Percentiles rank a stretch among this genome's conserved stretches.
These are phyloP conservation scores for Phaeosphaeria sp. DNA, from an alignment of 2,329 filamentous ascomycete species.

Conservation along the genomic window DNA sequence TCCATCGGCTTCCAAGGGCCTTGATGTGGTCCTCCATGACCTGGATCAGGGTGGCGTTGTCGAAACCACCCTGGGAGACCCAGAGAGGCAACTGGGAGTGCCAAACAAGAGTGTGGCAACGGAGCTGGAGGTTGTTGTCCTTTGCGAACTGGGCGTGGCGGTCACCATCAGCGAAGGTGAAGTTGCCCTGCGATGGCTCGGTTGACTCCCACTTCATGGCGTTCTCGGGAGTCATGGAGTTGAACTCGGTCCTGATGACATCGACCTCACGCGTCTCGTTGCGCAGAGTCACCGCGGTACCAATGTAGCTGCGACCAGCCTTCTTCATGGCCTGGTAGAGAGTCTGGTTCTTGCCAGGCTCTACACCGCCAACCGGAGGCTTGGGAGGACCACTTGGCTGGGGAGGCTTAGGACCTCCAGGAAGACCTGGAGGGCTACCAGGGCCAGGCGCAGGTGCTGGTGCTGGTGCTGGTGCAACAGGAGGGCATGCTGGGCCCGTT, in stretches of 20 bases:
- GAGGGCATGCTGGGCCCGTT: constrained; percentile 3
- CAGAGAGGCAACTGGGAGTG: constrained; percentile 50
- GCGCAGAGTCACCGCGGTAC: constrained; percentile 35
- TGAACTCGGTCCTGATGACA: constrained; percentile 38
- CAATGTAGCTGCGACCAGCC: constrained; percentile 30
- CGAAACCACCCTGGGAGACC: constrained; percentile 46
- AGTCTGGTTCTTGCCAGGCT: constrained; percentile 20
- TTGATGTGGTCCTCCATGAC: constrained; percentile 54
- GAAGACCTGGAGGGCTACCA: neutral
- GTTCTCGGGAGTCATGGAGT: constrained; percentile 34
- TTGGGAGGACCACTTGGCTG: constrained; percentile 4
- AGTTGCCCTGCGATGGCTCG: constrained; percentile 47
- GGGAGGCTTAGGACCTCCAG: constrained; percentile 4
- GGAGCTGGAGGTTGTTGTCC: constrained; percentile 42
- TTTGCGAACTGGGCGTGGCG: constrained; percentile 43
- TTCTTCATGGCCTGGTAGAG: constrained; percentile 35
- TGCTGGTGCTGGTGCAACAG: constrained; percentile 6
- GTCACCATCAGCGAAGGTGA: constrained; percentile 49
- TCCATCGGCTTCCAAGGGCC: constrained; percentile 47
- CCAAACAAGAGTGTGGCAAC: constrained; percentile 54
- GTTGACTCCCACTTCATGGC: constrained; percentile 47
- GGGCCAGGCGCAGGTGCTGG: neutral
- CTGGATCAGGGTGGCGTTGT: constrained; percentile 50
- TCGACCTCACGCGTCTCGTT: constrained; percentile 31
- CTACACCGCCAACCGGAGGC: neutral